phyloP scores from a whole-genome alignment of 2,329 filamentous ascomycete species.

The Calonectria pseudoturangicola region DNA sequence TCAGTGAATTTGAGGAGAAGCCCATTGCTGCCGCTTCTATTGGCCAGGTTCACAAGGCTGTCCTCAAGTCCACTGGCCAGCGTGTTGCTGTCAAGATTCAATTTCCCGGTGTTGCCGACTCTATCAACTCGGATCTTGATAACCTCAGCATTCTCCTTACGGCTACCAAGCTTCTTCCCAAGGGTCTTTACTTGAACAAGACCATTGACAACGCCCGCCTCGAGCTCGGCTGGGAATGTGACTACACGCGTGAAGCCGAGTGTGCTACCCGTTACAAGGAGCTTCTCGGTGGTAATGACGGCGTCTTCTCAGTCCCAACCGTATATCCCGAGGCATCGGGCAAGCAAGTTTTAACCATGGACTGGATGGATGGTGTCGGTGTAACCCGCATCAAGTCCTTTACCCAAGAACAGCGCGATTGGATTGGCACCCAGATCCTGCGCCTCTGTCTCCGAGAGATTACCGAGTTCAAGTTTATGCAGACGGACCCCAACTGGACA shows the following conservation, averaged over 20 bases:
- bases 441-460: conserved; percentile 95
- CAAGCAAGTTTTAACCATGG: conserved; percentile 92
- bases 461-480: conserved; percentile 97
- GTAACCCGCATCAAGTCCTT: conserved; percentile 88
- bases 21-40: conserved; percentile 98
- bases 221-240: conserved; percentile 97
- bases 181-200: conserved; percentile 95
- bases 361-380: conserved; percentile 89
- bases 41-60: conserved; percentile 93
- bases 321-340: conserved; percentile 88
- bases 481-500: conserved; percentile 99
- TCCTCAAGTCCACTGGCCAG: conserved; percentile 83
- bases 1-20: conserved; percentile 88
- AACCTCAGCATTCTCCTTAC: conserved; percentile 94
- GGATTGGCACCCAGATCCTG: conserved; percentile 96
- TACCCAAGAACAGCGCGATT: conserved; percentile 90
- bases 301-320: conserved; percentile 86
- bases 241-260: conserved; percentile 92
- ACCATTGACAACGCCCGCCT: conserved; percentile 96
- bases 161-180: conserved; percentile 91
- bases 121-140: conserved; percentile 96
- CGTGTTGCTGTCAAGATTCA: conserved; percentile 96
- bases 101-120: conserved; percentile 96
- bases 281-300: conserved; percentile 79
- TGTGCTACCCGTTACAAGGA: conserved; percentile 85